Evolutionary conservation across 805 yeast species (phyloP), one percentile per base, ranked within the genome.

Genomic region (Starmerella geochares): DNA sequence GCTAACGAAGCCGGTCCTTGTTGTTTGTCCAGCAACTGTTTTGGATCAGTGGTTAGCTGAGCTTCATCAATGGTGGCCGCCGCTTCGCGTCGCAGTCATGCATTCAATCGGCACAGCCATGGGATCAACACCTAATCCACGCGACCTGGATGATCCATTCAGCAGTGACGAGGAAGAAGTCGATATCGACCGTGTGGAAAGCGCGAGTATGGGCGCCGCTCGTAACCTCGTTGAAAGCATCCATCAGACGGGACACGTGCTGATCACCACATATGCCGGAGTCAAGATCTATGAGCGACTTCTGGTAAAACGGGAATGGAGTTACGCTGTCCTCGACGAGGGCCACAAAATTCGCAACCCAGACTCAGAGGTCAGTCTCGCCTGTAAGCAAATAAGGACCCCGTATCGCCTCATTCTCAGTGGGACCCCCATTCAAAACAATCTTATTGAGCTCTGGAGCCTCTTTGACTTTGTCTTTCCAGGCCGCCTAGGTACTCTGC

Each of bases 301-400:
- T 19, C 64, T 86, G 4, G 64, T 86, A n/a, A 78, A 83, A 0
- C 71, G 75, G 10, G 69, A 76, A 41, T 92, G 97, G 97, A 87
- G 88, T 0, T 90, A 88, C 61, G 90, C 81, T 16, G 86, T 90
- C 0, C 67, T 90, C 10, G 98, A 90, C 66, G 98, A 92, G 64
- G 98, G 98, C 1, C 98, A 92, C 65, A 92, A 90, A 66, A 92
- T 92, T 49, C 73, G 97, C 58, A 92, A 92, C 62, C 97, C 98
- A 0, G 87, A 92, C 61, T 79, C 92, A 49, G 94, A 80, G 48
- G 83, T 92, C 5, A 82, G 96, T 0, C 68, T 92, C 31, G 74
- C 83, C 0, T 84, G 95, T 65, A 92, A 92, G 63, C 86, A 83
- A 57, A 64, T 92, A 41, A 80, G 78, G 59, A 86, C 97, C 0